Base-by-base conservation (phyloP, 768 basidiomycete species). In the Phylloporus arenicola region DNA sequence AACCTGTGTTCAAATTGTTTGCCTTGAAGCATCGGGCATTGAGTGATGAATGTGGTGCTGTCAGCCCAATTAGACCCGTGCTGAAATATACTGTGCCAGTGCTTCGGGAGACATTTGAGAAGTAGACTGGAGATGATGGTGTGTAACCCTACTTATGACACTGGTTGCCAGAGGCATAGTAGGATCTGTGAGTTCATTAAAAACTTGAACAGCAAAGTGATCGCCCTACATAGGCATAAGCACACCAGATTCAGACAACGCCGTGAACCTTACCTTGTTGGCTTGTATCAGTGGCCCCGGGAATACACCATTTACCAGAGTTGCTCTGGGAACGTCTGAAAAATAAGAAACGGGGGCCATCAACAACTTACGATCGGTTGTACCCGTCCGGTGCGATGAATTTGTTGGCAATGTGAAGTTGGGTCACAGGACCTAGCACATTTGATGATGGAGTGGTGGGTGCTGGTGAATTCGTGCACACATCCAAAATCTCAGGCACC, bases 151-250 rank as follows among this genome's bases (percentile, higher is more conserved):
- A 37, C 65, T 53, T 39, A 67, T 65, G 8, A 66, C 17, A n/a
- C 73, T 77, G 2, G 81, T 83, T 7, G 67, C 67, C 48, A 72
- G 65, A 30, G 73, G 54, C 78, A 81, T 80, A 2, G 70, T 70
- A 2, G 50, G 42, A 50, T 82, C 75, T 3, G 68, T 72, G 33
- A 82, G 63, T 22, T 66, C 38, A 50, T 82, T 74, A 0, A 70
- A 54, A 19, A 82, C 72, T 45, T 74, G 71, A 24, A 83, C 47
- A 27, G 59, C 29, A 55, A 78, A 73, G 0, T 46, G 37, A 24
- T 71, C 67, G 3, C 65, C 68, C 75, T 79, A 24, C 6, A 25
- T n/a, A 45, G 35, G 19, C 3, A 35, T 60, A 4, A 53, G 48
- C 5, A 19, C 10, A 3, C 2, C 20, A 3, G 7, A 24, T 19